Conservation (phyloP, 2,329 filamentous ascomycete genomes). For the Ceratocystis eucalypticola region DNA sequence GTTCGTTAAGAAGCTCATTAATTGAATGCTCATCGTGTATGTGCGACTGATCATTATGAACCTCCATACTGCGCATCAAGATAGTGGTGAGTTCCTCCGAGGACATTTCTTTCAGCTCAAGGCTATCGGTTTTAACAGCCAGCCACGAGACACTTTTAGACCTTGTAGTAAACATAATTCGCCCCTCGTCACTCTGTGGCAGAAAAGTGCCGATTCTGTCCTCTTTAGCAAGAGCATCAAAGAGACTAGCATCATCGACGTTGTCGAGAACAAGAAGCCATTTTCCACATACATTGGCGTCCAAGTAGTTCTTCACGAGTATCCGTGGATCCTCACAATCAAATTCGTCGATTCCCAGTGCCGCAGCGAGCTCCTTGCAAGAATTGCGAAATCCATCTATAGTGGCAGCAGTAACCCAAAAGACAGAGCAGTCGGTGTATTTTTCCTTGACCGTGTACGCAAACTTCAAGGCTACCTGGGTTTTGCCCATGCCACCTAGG, state of each 20-base stretch:
- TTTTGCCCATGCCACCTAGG: not conserved
- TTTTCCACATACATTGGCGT: slow-evolving; percentile 19
- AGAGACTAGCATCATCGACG: slow-evolving; percentile 19
- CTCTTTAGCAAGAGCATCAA: not conserved
- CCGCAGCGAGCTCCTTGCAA: not conserved
- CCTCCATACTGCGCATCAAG: too few relatives aligned
- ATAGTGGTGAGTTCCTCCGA: too few relatives aligned
- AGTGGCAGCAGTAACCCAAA: slow-evolving; percentile 4
- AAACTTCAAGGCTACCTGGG: not conserved
- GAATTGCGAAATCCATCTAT: not conserved
- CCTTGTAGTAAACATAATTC: slow-evolving; percentile 11
- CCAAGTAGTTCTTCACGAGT: slow-evolving; percentile 19
- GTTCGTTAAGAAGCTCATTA: too few relatives aligned
- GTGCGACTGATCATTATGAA: too few relatives aligned
- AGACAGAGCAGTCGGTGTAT: not conserved
- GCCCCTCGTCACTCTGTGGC: slow-evolving; percentile 20
- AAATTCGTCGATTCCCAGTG: not conserved
- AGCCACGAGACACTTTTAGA: not conserved
- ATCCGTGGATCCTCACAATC: slow-evolving; percentile 7
- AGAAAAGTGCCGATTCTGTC: slow-evolving; percentile 21
- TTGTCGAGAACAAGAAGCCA: slow-evolving; percentile 24
- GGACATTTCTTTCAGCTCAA: too few relatives aligned
- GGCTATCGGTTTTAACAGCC: too few relatives aligned
- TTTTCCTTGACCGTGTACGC: not conserved
- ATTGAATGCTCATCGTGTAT: too few relatives aligned